phyloP scores from a whole-genome alignment of 2,329 filamentous ascomycete genomes.

The Paramyrothecium roridum region DNA sequence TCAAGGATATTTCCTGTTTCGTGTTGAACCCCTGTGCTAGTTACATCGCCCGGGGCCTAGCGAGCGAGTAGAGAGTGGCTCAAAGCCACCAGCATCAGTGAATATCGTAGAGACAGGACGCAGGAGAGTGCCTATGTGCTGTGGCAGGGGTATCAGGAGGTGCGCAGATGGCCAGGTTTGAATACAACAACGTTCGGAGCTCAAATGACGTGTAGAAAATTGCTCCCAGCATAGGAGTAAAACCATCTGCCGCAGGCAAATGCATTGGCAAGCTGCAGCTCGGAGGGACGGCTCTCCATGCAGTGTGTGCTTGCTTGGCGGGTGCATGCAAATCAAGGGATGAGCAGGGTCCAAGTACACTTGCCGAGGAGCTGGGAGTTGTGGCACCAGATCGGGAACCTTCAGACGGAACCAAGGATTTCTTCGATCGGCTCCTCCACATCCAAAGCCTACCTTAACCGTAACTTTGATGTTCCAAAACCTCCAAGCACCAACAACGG shows the following conservation, averaged over 20 bases:
- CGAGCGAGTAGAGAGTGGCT: neutral
- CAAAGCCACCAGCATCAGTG: neutral
- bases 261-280: neutral
- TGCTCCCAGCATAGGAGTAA: neutral
- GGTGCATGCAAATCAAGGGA: neutral
- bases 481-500: too few species aligned
- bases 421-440: neutral
- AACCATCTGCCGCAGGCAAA: neutral
- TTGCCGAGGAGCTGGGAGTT: neutral
- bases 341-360: neutral
- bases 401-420: neutral
- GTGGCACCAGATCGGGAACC: neutral
- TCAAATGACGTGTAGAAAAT: too few species aligned
- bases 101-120: too few species aligned
- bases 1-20: neutral
- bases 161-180: too few species aligned
- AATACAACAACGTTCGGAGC: too few species aligned
- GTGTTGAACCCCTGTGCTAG: neutral
- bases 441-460: neutral
- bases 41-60: neutral
- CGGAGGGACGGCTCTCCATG: neutral
- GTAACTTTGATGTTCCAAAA: too few species aligned
- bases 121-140: too few species aligned
- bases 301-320: neutral
- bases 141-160: too few species aligned